Conservation (phyloP, 192 early-diverging fungal species). For the Paraglomus occultum region DNA sequence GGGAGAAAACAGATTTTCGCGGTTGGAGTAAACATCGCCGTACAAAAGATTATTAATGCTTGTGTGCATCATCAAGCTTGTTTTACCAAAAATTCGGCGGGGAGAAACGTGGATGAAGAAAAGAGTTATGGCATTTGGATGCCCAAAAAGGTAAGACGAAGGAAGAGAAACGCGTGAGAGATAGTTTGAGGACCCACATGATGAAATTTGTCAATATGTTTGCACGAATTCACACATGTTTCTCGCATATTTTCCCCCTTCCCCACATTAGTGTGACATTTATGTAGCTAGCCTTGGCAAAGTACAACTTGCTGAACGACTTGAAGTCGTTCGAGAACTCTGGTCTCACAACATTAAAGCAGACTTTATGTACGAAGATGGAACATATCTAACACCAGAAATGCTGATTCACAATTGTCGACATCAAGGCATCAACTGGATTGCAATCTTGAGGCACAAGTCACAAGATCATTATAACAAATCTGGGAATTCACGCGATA, state of each 20-base stretch:
- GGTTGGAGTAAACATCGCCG: conserved; percentile 82
- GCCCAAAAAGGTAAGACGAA: conserved; percentile 36
- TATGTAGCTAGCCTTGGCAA: conserved; percentile 84
- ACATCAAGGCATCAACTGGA: conserved; percentile 75
- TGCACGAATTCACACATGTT: no score
- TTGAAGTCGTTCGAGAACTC: conserved; percentile 73
- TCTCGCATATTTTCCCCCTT: conserved; percentile 49
- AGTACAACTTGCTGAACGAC: conserved; percentile 65
- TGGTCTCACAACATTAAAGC: conserved; percentile 78
- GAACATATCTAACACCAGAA: conserved; percentile 65
- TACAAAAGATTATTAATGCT: conserved; percentile 65
- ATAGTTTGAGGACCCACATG: conserved; percentile 30
- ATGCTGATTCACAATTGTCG: conserved; percentile 57
- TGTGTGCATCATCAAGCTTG: conserved; percentile 60
- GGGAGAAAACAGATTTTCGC: conserved; percentile 47
- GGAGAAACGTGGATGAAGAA: conserved; percentile 40
- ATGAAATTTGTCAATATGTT: conserved; percentile 28
- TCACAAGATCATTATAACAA: conserved; percentile 38
- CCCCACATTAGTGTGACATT: conserved; percentile 67
- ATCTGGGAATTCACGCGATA: conserved; percentile 30
- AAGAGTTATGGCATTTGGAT: conserved; percentile 49
- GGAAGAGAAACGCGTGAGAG: conserved; percentile 5
- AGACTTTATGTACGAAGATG: conserved; percentile 79
- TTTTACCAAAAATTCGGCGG: conserved; percentile 37
- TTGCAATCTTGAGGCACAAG: conserved; percentile 68